Evolutionary conservation across 345 rosid species (phyloP).

Genomic region (Gynandropsis gynandra): DNA sequence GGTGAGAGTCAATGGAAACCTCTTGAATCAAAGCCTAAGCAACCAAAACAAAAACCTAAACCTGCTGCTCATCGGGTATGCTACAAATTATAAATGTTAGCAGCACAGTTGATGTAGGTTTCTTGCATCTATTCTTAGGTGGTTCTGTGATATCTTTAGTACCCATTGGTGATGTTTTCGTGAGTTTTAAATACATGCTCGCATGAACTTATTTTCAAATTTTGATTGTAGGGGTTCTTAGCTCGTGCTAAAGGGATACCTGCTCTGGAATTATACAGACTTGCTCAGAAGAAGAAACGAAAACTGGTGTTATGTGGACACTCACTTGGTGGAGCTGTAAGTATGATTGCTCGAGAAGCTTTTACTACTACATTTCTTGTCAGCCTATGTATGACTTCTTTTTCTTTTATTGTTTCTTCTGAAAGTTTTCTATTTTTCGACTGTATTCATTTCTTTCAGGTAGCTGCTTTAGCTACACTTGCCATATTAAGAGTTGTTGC

Average conservation of each 20-base stretch:
- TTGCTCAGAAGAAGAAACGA: slow-evolving; percentile 87
- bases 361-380: slow-evolving; percentile 6
- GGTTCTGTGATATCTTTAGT: slow-evolving; percentile 1
- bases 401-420: slow-evolving; percentile 11
- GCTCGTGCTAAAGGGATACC: slow-evolving; percentile 99
- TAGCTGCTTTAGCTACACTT: slow-evolving; percentile 92
- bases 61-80: slow-evolving; percentile 98
- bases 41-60: slow-evolving; percentile 50
- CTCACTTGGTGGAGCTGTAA: slow-evolving; percentile 98
- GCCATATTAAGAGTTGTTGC: slow-evolving; percentile 91
- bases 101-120: neutral
- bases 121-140: neutral
- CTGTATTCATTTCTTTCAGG: slow-evolving; percentile 33
- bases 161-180: slow-evolving; percentile 4
- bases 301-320: slow-evolving; percentile 97
- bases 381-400: slow-evolving; percentile 9
- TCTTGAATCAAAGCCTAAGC: slow-evolving; percentile 45
- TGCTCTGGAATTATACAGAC: slow-evolving; percentile 87
- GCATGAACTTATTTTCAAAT: slow-evolving; percentile 1
- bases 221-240: slow-evolving; percentile 63
- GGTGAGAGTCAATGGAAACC: slow-evolving; percentile 39
- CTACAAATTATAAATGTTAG: neutral
- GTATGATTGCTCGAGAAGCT: slow-evolving; percentile 20
- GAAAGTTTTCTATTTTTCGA: slow-evolving; percentile 6
- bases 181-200: neutral